phyloP scores from a whole-genome alignment of 352 stramenopile species.

The Phytophthora europaea region DNA sequence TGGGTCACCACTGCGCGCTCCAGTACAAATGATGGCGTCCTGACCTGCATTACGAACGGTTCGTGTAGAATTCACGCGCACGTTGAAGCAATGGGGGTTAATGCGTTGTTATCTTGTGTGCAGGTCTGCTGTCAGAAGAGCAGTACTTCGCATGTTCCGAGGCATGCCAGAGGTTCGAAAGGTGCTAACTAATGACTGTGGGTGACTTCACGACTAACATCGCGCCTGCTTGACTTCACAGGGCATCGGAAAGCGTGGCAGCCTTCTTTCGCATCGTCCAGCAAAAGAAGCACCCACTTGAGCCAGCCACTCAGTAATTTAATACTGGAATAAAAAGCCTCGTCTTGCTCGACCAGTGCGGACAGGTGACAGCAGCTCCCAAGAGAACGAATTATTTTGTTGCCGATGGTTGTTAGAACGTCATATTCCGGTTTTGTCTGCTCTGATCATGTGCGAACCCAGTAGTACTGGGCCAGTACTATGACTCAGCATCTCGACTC shows the following conservation, averaged over 20 bases:
- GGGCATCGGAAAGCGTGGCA: constrained; percentile 76
- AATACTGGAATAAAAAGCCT: constrained; percentile 27
- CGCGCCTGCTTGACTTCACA: constrained; percentile 22
- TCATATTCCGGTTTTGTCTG: no score
- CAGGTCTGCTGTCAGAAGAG: constrained; percentile 78
- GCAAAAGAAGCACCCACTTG: constrained; percentile 72
- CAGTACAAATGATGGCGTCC: constrained; percentile 72
- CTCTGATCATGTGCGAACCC: no score
- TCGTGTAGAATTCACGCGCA: not conserved
- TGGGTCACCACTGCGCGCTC: constrained; percentile 74
- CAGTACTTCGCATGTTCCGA: constrained; percentile 89
- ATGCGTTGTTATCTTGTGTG: constrained; percentile 6
- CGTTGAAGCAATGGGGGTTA: not conserved
- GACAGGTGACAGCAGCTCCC: constrained; percentile 4
- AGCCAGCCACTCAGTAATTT: constrained; percentile 36
- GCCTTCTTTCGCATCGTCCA: constrained; percentile 84
- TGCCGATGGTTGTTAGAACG: not conserved
- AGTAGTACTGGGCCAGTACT: no score
- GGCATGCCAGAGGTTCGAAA: constrained; percentile 71
- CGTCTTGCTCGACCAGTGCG: constrained; percentile 2
- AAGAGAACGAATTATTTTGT: not conserved
- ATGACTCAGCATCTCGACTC: not conserved
- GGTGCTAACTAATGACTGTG: not conserved
- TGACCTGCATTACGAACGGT: constrained; percentile 84
- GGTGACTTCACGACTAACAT: constrained; percentile 1